Percentiles rank a stretch among this genome's conserved stretches.
These are phyloP conservation scores for Mariannaea sp. DNA, from an alignment of 2,329 filamentous ascomycete species.

Conservation along the genomic window DNA sequence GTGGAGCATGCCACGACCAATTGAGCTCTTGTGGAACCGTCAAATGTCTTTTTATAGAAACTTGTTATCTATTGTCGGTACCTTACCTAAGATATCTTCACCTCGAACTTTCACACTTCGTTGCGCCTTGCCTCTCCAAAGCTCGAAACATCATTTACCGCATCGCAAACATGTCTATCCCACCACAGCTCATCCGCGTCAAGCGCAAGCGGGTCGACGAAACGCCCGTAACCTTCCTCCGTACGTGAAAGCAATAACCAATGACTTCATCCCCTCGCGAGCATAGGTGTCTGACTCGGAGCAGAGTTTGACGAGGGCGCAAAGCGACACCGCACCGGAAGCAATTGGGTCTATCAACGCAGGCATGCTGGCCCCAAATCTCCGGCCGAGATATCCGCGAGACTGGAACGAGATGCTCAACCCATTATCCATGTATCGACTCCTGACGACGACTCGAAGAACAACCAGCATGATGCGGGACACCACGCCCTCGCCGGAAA, in stretches of 20 bases:
- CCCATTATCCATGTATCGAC: slow-evolving; percentile 57
- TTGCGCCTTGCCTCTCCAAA: background rate
- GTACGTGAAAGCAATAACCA: slow-evolving; percentile 50
- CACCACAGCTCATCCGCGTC: slow-evolving; percentile 63
- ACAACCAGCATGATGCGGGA: slow-evolving; percentile 17
- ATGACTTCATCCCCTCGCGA: slow-evolving; percentile 4
- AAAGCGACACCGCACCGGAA: slow-evolving; percentile 58
- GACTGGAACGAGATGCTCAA: slow-evolving; percentile 29
- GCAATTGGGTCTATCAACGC: slow-evolving; percentile 61
- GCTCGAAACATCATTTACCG: background rate
- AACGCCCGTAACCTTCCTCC: slow-evolving; percentile 59
- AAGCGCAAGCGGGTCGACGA: slow-evolving; percentile 64
- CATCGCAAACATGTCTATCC: slow-evolving; percentile 54
- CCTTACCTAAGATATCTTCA: background rate
- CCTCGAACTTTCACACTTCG: background rate
- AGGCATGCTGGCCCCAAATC: slow-evolving; percentile 44
- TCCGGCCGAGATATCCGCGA: slow-evolving; percentile 32
- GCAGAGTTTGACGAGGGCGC: slow-evolving; percentile 57
- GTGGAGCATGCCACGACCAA: no score
- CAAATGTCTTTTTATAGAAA: no score
- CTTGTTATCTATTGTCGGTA: no score
- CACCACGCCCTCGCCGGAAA: slow-evolving; percentile 3
- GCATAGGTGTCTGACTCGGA: slow-evolving; percentile 23
- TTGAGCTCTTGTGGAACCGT: no score
- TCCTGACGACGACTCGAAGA: slow-evolving; percentile 40